A percentile compares a stretch with the other conserved stretches of the same genome.
phyloP scores from a whole-genome alignment of 192 early-diverging fungal species.

The Geranomyces variabilis region DNA sequence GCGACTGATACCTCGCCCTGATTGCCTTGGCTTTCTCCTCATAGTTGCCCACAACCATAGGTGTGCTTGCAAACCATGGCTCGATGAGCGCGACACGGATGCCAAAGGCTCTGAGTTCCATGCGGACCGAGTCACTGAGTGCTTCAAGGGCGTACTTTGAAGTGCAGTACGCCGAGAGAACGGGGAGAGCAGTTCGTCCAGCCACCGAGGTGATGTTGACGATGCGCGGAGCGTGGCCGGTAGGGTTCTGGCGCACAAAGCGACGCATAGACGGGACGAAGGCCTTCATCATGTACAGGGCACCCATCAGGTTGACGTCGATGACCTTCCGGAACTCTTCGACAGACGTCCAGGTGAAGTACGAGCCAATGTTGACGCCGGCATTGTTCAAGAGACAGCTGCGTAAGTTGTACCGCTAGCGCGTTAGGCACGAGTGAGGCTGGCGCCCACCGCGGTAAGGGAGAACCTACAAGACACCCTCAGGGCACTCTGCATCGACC shows the following conservation, averaged over 20 bases:
- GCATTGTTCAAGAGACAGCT: slow-evolving; percentile 41
- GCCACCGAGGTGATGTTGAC: slow-evolving; percentile 44
- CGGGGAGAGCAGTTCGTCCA: background rate
- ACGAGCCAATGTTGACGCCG: slow-evolving; percentile 31
- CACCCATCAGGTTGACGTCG: slow-evolving; percentile 47
- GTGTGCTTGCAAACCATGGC: slow-evolving; percentile 26
- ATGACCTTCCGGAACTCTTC: slow-evolving; percentile 20
- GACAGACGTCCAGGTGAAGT: slow-evolving; percentile 27
- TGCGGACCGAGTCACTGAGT: slow-evolving; percentile 45
- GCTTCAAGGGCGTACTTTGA: slow-evolving; percentile 54
- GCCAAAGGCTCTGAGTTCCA: slow-evolving; percentile 50
- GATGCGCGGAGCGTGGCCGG: slow-evolving; percentile 28
- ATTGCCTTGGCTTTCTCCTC: background rate
- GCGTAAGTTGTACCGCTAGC: too few relatives aligned
- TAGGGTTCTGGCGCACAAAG: slow-evolving; percentile 13
- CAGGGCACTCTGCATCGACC: slow-evolving; percentile 5
- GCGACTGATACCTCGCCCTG: background rate
- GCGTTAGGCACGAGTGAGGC: too few relatives aligned
- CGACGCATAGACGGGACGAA: slow-evolving; percentile 31
- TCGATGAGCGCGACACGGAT: slow-evolving; percentile 48
- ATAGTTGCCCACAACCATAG: slow-evolving; percentile 12
- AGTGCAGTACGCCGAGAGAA: slow-evolving; percentile 36
- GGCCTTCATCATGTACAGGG: slow-evolving; percentile 40
- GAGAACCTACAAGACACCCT: slow-evolving; percentile 26
- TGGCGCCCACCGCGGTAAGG: too few relatives aligned